Evolutionary conservation across 805 yeast species (phyloP), one percentile per base, ranked within the genome.

Genomic region (Candida yuanshanica): DNA sequence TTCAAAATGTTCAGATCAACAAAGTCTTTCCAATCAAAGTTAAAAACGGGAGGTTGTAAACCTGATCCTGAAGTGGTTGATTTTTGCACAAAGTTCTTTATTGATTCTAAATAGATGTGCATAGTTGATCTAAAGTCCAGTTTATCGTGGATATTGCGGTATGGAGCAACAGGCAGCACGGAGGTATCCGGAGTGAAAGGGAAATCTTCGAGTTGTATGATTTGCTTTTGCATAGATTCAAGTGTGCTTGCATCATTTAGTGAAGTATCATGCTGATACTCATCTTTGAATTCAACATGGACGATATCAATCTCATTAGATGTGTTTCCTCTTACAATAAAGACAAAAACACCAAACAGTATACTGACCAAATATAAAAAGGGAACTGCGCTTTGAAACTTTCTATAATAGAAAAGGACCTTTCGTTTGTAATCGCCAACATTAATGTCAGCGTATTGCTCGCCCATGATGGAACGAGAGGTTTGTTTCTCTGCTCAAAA

Each of bases 11-110:
- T 63, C 59, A 74, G 60, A 43, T 75, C 79, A 4, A 67, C 65
- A 72, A 79, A 75, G 52, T 76, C 81, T 42, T 64, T 65, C 81
- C 81, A 76, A 48, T 74, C 75, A 57, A 76, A 75, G 16, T 56
- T 63, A 35, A 65, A 58, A 14, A 56, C 62, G 0, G 70, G 68
- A 2, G 58, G 55, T 46, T 46, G 57, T 41, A 36, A 32, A 3
- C 46, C 47, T 16, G 49, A 41, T 2, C 52, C 66, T 45, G 31
- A 52, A 39, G 18, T 47, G 14, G 45, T 54, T 44, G 48, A 41
- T 46, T 54, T 46, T 40, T 44, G 42, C 47, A 55, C 55, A 37
- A 60, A 64, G 31, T 56, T 52, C 31, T 59, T 55, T 25, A 66
- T 52, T 1, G 60, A 56, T 41, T 63, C 66, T 13, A 59, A 49